phyloP scores from a whole-genome alignment of 2,329 filamentous ascomycete species.

The Chalara sp. region DNA sequence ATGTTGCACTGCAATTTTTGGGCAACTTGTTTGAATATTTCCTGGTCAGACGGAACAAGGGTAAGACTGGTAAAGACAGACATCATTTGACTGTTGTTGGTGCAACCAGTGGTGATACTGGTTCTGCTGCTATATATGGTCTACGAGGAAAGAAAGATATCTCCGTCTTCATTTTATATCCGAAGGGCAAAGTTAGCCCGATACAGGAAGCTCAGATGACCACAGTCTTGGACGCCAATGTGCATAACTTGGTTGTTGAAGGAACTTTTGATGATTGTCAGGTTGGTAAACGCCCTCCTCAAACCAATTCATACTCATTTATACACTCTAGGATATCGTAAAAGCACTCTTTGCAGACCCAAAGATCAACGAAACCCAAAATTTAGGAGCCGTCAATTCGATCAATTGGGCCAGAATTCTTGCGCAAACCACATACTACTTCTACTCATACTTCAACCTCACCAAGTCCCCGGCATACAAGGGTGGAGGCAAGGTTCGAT shows the following conservation, averaged over 20 bases:
- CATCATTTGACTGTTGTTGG: constrained; percentile 83
- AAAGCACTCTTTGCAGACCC: constrained; percentile 87
- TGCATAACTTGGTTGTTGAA: constrained; percentile 83
- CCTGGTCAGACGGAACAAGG: constrained; percentile 64
- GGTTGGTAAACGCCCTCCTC: constrained; percentile 33
- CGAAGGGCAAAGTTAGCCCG: constrained; percentile 82
- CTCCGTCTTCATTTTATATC: constrained; percentile 90
- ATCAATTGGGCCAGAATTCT: constrained; percentile 96
- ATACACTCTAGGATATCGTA: constrained; percentile 64
- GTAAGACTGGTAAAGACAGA: constrained; percentile 52
- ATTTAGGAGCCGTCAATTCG: constrained; percentile 88
- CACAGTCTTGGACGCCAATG: constrained; percentile 81
- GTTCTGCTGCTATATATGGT: constrained; percentile 93
- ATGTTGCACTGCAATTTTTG: constrained; percentile 79
- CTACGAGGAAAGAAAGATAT: constrained; percentile 94
- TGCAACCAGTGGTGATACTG: constrained; percentile 82
- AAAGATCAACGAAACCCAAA: constrained; percentile 73
- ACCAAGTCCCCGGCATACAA: constrained; percentile 49
- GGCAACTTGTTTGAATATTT: constrained; percentile 97
- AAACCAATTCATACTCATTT: neutral
- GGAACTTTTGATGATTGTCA: constrained; percentile 97
- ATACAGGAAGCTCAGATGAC: constrained; percentile 98
- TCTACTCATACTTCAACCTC: constrained; percentile 86
- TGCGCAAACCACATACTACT: constrained; percentile 96
- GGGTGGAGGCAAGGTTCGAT: constrained; percentile 65